Conservation (phyloP, 2,329 filamentous ascomycete species). For the Colletotrichum lupini region DNA sequence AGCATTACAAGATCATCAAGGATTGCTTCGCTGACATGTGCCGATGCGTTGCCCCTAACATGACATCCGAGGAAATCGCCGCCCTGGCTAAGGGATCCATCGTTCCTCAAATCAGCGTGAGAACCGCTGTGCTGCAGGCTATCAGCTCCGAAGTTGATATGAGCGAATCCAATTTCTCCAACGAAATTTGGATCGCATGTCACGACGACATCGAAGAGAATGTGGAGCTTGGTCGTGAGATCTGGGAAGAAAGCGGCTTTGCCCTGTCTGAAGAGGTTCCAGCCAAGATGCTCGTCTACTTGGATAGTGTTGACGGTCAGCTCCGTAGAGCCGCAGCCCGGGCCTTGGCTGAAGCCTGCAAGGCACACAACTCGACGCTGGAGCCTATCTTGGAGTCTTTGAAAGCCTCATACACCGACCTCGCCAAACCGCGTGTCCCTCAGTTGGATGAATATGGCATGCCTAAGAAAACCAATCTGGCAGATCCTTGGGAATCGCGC, state of each 20-base stretch:
- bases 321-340: slow-evolving; percentile 86
- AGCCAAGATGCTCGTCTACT: slow-evolving; percentile 77
- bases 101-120: slow-evolving; percentile 81
- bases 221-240: slow-evolving; percentile 81
- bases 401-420: slow-evolving; percentile 77
- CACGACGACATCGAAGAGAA: slow-evolving; percentile 95
- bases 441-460: slow-evolving; percentile 94
- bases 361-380: slow-evolving; percentile 69
- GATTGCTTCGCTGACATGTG: slow-evolving; percentile 91
- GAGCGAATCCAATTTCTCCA: slow-evolving; percentile 85
- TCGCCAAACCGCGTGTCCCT: slow-evolving; percentile 84
- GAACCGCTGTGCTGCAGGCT: slow-evolving; percentile 86
- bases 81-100: slow-evolving; percentile 83
- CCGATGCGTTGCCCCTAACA: slow-evolving; percentile 85
- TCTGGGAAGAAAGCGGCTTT: slow-evolving; percentile 95
- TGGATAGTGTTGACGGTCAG: slow-evolving; percentile 83
- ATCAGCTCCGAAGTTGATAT: slow-evolving; percentile 94
- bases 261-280: slow-evolving; percentile 74
- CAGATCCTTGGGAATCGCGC: slow-evolving; percentile 91
- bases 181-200: slow-evolving; percentile 92
- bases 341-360: slow-evolving; percentile 80
- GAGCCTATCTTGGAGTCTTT: slow-evolving; percentile 72
- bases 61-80: slow-evolving; percentile 76
- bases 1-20: slow-evolving; percentile 95
- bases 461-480: slow-evolving; percentile 86